Percentiles rank a stretch among this genome's conserved stretches.
Evolutionary conservation across 495 filamentous ascomycete genomes (phyloP).

Genomic region (Aspergillus conjunctus): DNA sequence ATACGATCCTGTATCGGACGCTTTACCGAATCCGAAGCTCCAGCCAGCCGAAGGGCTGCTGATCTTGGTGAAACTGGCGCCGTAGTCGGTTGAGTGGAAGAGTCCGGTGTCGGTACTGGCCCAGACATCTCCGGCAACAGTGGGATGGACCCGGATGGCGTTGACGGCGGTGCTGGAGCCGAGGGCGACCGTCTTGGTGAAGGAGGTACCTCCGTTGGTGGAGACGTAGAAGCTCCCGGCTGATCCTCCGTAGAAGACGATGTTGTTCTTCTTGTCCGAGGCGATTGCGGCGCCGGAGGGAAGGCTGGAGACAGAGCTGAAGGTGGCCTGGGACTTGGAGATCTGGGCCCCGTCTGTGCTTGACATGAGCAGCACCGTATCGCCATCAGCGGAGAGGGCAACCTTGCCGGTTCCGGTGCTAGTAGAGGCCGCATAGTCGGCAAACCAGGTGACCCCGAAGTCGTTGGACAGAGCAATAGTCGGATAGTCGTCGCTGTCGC

Average conservation of each 20-base stretch:
- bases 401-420: constrained; percentile 14
- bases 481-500: constrained; percentile 11
- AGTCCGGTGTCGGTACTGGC: constrained; percentile 20
- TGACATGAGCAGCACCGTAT: constrained; percentile 18
- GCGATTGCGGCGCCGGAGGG: constrained; percentile 21
- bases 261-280: constrained; percentile 22
- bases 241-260: constrained; percentile 19
- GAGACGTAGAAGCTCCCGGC: constrained; percentile 19
- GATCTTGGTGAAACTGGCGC: constrained; percentile 15
- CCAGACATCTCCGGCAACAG: constrained; percentile 21
- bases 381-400: constrained; percentile 18
- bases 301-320: constrained; percentile 17
- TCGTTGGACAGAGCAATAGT: constrained; percentile 19
- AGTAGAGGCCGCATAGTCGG: constrained; percentile 19
- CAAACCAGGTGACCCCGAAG: constrained; percentile 20
- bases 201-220: constrained; percentile 10
- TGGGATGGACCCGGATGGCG: constrained; percentile 21
- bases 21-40: constrained; percentile 17
- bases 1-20: constrained; percentile 4
- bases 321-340: constrained; percentile 9
- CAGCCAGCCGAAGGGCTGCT: constrained; percentile 14
- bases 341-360: constrained; percentile 7
- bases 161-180: constrained; percentile 16
- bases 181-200: constrained; percentile 13
- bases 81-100: constrained; percentile 21